Conservation (phyloP, 1,284 basidiomycete species). For the Cryptococcus neoformans region DNA sequence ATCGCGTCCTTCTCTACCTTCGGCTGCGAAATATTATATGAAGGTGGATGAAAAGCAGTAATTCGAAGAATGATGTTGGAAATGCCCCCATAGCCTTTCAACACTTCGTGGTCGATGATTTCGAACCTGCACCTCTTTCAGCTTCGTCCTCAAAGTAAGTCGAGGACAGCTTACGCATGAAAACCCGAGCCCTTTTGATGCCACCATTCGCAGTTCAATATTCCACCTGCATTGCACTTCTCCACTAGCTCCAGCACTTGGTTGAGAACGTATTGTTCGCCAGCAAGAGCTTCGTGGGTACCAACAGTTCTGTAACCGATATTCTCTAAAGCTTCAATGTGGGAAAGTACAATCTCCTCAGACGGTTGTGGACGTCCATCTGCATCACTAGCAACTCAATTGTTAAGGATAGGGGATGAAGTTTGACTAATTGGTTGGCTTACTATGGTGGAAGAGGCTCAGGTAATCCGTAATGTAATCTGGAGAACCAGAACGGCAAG, state of each 20-base stretch:
- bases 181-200: constrained; percentile 78
- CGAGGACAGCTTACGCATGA: constrained; percentile 61
- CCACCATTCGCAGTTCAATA: constrained; percentile 82
- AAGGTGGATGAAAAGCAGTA: constrained; percentile 52
- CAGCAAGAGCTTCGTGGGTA: constrained; percentile 79
- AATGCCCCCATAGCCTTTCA: constrained; percentile 87
- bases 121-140: constrained; percentile 61
- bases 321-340: constrained; percentile 56
- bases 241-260: constrained; percentile 61
- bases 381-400: constrained; percentile 18
- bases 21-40: constrained; percentile 55
- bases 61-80: constrained; percentile 86
- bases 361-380: constrained; percentile 33
- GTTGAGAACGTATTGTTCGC: constrained; percentile 76
- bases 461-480: constrained; percentile 14
- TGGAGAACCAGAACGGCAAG: constrained; percentile 10
- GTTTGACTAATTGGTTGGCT: not conserved
- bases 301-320: constrained; percentile 93
- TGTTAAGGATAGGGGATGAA: not conserved
- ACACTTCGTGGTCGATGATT: constrained; percentile 77
- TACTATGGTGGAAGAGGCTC: constrained; percentile 10
- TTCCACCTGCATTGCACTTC: constrained; percentile 60
- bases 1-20: constrained; percentile 75
- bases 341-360: constrained; percentile 38
- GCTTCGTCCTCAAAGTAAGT: not conserved